Base-by-base conservation (phyloP, 116 monocot genomes). In the Papilionanthe hybrid region DNA sequence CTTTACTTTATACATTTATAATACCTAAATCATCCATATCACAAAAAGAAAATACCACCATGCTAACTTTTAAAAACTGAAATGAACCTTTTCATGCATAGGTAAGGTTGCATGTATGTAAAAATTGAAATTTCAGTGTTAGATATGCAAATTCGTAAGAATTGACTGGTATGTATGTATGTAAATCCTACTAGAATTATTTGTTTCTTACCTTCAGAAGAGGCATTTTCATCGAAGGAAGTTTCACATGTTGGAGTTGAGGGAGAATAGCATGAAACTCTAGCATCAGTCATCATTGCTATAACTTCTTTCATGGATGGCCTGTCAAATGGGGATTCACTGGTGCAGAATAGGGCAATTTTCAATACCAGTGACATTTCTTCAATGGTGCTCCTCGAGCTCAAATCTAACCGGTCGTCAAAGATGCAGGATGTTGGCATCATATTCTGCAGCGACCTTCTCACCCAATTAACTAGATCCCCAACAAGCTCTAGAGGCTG, bases 251-350 rank as follows among this genome's bases (percentile, higher is more conserved):
- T 75, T 66, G 85, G 86, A 63, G 86, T 86, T 55, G 86, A 78
- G 5, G 80, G 79, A 50, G 76, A 84, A 56, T 73, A 73, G 75
- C 78, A 77, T 9, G 88, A 77, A 7, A 82, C 84, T 75, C 90
- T 92, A 1, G 83, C 88, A 72, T 92, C 92, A 22, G 87, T 84
- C 79, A 94, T 80, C 94, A 94, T 94, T 42, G 88, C 81, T 79
- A 90, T 90, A 53, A 94, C 94, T 60, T 94, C 94, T 79, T 87
- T 88, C 92, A 94, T 94, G n/a, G 80, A 90, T 29, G 94, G 94
- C 68, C 94, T 88, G 74, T 94, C 94, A 50, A 80, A n/a, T 15
- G 92, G 94, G 0, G 87, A 92, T 66, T 94, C 92, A 42, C 85
- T 90, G 72, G 94, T 94, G 86, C 94, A 94, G 60, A 94, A 94